Base-by-base conservation (phyloP, 495 filamentous ascomycete genomes). In the Emericellopsis terricola region DNA sequence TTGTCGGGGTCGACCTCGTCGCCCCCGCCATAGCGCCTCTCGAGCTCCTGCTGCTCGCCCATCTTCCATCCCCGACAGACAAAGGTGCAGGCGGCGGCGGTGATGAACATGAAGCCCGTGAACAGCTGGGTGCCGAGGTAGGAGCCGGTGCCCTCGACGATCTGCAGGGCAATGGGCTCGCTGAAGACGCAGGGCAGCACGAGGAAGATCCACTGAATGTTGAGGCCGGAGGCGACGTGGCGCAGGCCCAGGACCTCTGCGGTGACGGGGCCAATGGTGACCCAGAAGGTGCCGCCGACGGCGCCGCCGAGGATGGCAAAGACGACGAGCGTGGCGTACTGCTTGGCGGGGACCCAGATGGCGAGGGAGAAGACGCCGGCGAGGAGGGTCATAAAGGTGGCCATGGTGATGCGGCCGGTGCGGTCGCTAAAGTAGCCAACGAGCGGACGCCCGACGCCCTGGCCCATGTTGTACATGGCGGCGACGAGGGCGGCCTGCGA, bases 281-380 rank as follows among this genome's bases (percentile, higher is more conserved):
- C 68, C 78, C 78, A 83, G 47, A 78, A 82, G 0, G 72, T 77
- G 16, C 78, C 79, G 9, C 70, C 61, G 3, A 81, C 70, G 8
- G 59, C 63, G 6, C 80, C 79, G 2, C 26, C 37, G 7, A 79
- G 46, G 3, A 82, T 38, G 3, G 75, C 68, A 42, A 77, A 84
- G 48, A 81, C 71, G 21, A 76, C 67, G 21, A 81, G 55, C 0
- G 73, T 62, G 8, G 68, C 75, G 48, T 74, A 74, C 37, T 52
- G 69, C 40, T 69, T 65, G 3, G 75, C 70, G 19, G 69, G 45
- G 31, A 43, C 68, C 78, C 78, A 86, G 17, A 83, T 55, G n/a
- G 68, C 64, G 11, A 85, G 60, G 31, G 63, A 66, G 23, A 45
- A 32, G 2, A 48, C 13, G 15, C 39, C 42, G 37, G 33, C 36